Percentiles rank a stretch among this genome's conserved stretches.
Evolutionary conservation across 1,139 yeast genomes (phyloP).

Genomic region (Pichia sp.): DNA sequence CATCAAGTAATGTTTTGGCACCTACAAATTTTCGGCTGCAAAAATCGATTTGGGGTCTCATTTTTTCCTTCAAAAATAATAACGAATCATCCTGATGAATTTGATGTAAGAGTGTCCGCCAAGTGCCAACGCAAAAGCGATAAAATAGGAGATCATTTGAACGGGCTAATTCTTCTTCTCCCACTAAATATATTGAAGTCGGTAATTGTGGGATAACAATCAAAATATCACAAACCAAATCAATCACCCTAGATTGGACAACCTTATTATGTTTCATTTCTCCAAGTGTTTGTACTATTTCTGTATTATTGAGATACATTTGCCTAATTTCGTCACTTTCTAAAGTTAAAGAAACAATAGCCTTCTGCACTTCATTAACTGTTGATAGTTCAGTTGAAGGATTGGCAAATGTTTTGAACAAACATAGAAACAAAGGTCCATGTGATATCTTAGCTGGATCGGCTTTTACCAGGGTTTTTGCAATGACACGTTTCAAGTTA

Average conservation of each 20-base stretch:
- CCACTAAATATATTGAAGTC: slow-evolving; percentile 22
- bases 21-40: slow-evolving; percentile 18
- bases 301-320: slow-evolving; percentile 24
- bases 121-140: slow-evolving; percentile 18
- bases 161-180: slow-evolving; percentile 20
- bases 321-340: slow-evolving; percentile 29
- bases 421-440: slow-evolving; percentile 25
- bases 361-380: slow-evolving; percentile 22
- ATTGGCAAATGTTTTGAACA: slow-evolving; percentile 24
- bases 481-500: slow-evolving; percentile 20
- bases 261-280: slow-evolving; percentile 24
- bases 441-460: slow-evolving; percentile 22
- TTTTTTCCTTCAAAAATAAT: slow-evolving; percentile 11
- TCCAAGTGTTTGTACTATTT: slow-evolving; percentile 18
- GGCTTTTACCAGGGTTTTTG: slow-evolving; percentile 19
- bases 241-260: slow-evolving; percentile 27
- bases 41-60: slow-evolving; percentile 26
- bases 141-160: slow-evolving; percentile 28
- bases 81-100: slow-evolving; percentile 7
- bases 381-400: slow-evolving; percentile 16
- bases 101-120: slow-evolving; percentile 10
- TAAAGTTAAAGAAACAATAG: slow-evolving; percentile 22
- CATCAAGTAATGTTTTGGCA: slow-evolving; percentile 15
- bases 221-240: slow-evolving; percentile 25
- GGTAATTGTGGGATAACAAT: slow-evolving; percentile 25